phyloP scores from a whole-genome alignment of 176 grass and related monocot genomes.

The Paspalum notatum region DNA sequence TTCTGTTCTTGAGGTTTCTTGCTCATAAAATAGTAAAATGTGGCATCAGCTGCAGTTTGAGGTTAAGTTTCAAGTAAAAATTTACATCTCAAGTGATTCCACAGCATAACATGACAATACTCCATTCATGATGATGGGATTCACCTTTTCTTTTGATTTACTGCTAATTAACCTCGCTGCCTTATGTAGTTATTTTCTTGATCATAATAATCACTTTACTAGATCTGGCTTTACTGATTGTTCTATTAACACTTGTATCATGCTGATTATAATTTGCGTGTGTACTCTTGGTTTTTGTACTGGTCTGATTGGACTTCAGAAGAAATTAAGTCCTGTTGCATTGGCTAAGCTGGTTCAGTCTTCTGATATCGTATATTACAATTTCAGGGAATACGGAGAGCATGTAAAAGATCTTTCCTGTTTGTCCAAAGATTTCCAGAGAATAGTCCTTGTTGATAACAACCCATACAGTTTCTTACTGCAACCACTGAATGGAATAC shows the following conservation, averaged over 20 bases:
- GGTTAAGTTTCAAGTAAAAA: constrained; percentile 7
- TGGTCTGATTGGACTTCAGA: neutral
- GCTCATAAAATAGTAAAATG: constrained; percentile 11
- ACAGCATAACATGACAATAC: neutral
- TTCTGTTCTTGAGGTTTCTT: constrained; percentile 11
- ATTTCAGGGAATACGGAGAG: constrained; percentile 79
- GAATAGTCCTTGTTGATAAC: constrained; percentile 90
- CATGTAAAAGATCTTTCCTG: constrained; percentile 95
- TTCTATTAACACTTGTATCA: neutral
- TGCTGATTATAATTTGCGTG: neutral
- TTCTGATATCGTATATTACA: constrained; percentile 25
- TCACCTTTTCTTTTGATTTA: constrained; percentile 15
- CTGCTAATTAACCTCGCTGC: neutral
- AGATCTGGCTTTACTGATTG: constrained; percentile 15
- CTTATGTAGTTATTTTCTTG: neutral
- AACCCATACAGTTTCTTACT: constrained; percentile 94
- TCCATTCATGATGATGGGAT: neutral
- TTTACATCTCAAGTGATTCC: constrained; percentile 9
- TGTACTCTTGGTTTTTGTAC: neutral
- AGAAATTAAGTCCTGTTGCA: neutral
- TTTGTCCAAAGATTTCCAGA: constrained; percentile 75
- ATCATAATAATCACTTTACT: constrained; percentile 2
- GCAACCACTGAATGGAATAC: constrained; percentile 94
- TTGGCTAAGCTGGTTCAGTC: constrained; percentile 33
- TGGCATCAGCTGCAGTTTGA: neutral